Conservation (phyloP, 2,329 filamentous ascomycete genomes). For the Pestalotiopsis fici region DNA sequence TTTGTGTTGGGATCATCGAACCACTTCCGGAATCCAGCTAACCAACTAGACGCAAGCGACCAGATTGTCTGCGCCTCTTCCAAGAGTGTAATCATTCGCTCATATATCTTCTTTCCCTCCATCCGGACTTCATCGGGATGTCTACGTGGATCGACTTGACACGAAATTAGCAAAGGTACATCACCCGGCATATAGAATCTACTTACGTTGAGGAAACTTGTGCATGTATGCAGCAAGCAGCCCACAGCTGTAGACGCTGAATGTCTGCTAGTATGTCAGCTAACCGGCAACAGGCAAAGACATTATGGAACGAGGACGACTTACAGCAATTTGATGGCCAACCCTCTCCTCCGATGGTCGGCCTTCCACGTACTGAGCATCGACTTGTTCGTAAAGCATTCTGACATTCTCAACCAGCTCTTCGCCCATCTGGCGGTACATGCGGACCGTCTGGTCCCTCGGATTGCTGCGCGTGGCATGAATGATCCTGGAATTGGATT, state of each 20-base stretch:
- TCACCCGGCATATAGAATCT: not conserved
- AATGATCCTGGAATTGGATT: constrained; percentile 38
- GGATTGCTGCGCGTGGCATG: constrained; percentile 39
- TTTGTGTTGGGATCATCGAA: constrained; percentile 42
- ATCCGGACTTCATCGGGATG: constrained; percentile 40
- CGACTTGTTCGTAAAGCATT: constrained; percentile 49
- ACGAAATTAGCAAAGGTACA: not conserved
- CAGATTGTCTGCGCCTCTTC: constrained; percentile 51
- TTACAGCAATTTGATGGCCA: constrained; percentile 53
- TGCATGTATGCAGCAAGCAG: constrained; percentile 53
- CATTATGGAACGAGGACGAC: constrained; percentile 13
- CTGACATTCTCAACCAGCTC: constrained; percentile 52
- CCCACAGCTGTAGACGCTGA: constrained; percentile 57
- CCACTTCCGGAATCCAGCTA: constrained; percentile 50
- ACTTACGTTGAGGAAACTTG: constrained; percentile 51
- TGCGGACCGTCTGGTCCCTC: constrained; percentile 28
- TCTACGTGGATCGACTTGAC: constrained; percentile 12
- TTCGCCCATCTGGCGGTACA: constrained; percentile 44
- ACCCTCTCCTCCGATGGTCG: constrained; percentile 47
- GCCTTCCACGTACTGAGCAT: constrained; percentile 47
- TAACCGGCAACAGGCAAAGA: not conserved
- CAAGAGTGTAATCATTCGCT: constrained; percentile 45
- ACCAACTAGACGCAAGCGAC: constrained; percentile 55
- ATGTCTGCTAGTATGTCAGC: constrained; percentile 34
- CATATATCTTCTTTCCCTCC: constrained; percentile 47